phyloP scores from a whole-genome alignment of 2,329 filamentous ascomycete species.

The Calonectria montana region DNA sequence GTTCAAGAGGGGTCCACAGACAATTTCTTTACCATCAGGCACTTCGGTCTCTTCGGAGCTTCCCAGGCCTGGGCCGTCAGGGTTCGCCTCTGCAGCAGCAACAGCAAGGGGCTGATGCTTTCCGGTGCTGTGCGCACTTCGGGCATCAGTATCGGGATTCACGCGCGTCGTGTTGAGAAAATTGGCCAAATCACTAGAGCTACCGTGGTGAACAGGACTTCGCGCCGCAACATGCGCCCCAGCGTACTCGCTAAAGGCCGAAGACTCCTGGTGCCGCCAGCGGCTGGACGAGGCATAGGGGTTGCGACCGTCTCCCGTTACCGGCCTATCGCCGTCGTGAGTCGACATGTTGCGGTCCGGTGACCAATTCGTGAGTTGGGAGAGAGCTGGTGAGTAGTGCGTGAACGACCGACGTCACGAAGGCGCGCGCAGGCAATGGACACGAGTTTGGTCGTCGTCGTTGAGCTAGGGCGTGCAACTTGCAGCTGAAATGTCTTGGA shows the following conservation, averaged over 20 bases:
- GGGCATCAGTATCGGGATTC: constrained; percentile 50
- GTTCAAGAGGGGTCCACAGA: constrained; percentile 81
- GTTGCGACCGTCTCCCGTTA: constrained; percentile 54
- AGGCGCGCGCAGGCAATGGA: not conserved
- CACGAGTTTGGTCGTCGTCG: constrained; percentile 17
- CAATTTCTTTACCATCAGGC: constrained; percentile 67
- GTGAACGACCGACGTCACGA: not conserved
- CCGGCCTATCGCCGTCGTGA: constrained; percentile 32
- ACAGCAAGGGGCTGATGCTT: constrained; percentile 63
- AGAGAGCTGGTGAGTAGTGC: not conserved
- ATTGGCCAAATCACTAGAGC: constrained; percentile 63
- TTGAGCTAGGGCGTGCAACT: constrained; percentile 13
- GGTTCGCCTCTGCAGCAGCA: constrained; percentile 45
- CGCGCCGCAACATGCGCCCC: constrained; percentile 43
- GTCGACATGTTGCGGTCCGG: constrained; percentile 35
- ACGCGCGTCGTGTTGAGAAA: constrained; percentile 68
- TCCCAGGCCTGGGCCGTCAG: constrained; percentile 15
- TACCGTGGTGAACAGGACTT: constrained; percentile 49
- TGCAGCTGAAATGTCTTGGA: constrained; percentile 19
- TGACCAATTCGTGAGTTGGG: constrained; percentile 10
- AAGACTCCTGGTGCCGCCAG: constrained; percentile 75
- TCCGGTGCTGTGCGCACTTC: constrained; percentile 44
- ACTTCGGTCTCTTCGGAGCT: constrained; percentile 30
- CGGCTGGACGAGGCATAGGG: constrained; percentile 66
- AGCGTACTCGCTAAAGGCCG: constrained; percentile 64